A percentile compares a stretch with the other conserved stretches of the same genome.
Conservation (phyloP, 176 grass and related monocot genomes). For the Puccinellia tenuiflora region DNA sequence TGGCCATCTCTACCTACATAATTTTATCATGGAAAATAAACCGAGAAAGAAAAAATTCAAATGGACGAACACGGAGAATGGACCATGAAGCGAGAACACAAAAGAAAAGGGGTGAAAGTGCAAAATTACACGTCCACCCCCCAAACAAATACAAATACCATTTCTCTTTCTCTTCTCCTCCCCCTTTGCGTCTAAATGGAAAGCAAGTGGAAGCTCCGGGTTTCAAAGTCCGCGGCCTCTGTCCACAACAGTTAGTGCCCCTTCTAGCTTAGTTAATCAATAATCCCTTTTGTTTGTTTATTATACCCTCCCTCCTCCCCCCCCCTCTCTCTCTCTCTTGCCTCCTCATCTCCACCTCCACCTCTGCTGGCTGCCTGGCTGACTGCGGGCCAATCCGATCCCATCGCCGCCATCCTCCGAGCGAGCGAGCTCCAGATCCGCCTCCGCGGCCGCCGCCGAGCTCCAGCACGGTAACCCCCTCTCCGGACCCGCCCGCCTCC, state of each 20-base stretch:
- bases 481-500: not conserved
- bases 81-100: no score
- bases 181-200: not conserved
- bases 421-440: conserved; percentile 43
- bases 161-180: not conserved
- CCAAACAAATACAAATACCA: not conserved
- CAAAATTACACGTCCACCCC: not conserved
- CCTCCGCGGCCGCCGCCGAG: not conserved
- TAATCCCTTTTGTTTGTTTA: conserved; percentile 14
- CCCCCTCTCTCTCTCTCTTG: not conserved
- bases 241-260: not conserved
- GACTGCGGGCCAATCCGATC: conserved; percentile 15
- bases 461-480: not conserved
- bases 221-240: not conserved
- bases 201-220: not conserved
- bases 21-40: not conserved
- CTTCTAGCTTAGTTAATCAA: conserved; percentile 11
- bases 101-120: not conserved
- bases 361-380: not conserved
- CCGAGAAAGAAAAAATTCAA: no score
- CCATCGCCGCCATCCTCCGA: not conserved
- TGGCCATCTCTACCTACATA: not conserved
- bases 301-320: conserved; percentile 5
- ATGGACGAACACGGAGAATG: no score
- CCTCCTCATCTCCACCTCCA: conserved; percentile 14